Evolutionary conservation across 306 rosid genomes (phyloP), one percentile per base, ranked within the genome.

Genomic region (Vigna hirtella): DNA sequence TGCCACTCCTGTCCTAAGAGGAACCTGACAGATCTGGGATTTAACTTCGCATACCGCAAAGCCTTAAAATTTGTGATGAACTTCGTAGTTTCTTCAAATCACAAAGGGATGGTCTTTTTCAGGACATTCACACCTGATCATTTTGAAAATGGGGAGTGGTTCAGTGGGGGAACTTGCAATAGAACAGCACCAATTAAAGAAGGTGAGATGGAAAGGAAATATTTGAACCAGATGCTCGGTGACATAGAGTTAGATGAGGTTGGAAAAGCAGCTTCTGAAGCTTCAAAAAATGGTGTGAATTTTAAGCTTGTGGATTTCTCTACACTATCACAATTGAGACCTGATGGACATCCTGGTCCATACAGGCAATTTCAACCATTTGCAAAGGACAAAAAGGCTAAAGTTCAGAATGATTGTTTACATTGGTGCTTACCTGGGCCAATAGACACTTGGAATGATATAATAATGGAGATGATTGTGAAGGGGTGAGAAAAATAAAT

Each of bases 391-490:
- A 62, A 84, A 80, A 84, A 87, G 30, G 90, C 83, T 12, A 81
- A 83, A 68, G 88, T 91, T 42, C 97, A 86, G 89, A 91, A 61
- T 48, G 99, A 96, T 89, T 96, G 99, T 82, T 64, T 96, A 86
- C 99, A 96, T 81, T 96, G 99, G 99, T 96, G 99, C 83, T 86
- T 93, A 28, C 99, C 99, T 0, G 99, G 99, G 38, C 98, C 99
- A 18, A 93, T 96, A 26, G 98, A 96, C 62, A 78, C 91, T 28
- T 96, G 99, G 99, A 96, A 91, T 61, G 98, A 96, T 53, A 79
- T 96, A 59, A 73, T 96, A 40, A 96, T 93, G 99, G 87, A 87
- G 72, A 96, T 96, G 91, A 58, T 91, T 45, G 77, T 90, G 17
- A 85, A 87, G 68, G 90, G 83, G 43, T 88, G 72, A 79, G 78